These are phyloP conservation scores for Irpex rosettiformis DNA, from an alignment of 1,284 basidiomycete genomes.

Conservation along the genomic window DNA sequence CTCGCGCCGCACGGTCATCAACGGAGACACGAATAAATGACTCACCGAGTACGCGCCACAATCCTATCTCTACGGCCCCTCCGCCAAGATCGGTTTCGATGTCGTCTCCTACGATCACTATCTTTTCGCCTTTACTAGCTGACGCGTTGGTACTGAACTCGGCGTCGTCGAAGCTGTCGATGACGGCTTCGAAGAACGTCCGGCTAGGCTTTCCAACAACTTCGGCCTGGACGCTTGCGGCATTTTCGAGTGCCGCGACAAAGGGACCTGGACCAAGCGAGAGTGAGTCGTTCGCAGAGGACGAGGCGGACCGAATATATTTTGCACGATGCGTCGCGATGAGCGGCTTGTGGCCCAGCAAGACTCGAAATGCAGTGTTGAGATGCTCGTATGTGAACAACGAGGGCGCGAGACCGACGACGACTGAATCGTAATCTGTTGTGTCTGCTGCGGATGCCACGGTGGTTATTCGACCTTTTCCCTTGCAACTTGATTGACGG, in stretches of 20 bases:
- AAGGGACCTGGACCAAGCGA: slow-evolving; percentile 72
- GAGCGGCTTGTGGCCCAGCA: slow-evolving; percentile 38
- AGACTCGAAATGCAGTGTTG: slow-evolving; percentile 65
- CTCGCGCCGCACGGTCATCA: neutral
- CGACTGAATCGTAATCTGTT: slow-evolving; percentile 52
- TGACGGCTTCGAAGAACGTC: slow-evolving; percentile 57
- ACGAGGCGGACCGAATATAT: slow-evolving; percentile 36
- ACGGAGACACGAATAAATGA: slow-evolving; percentile 10
- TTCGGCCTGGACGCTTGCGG: slow-evolving; percentile 44
- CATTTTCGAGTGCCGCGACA: slow-evolving; percentile 58
- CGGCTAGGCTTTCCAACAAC: slow-evolving; percentile 65
- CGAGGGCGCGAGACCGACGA: slow-evolving; percentile 61
- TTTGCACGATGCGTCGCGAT: slow-evolving; percentile 58
- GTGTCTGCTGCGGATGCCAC: neutral
- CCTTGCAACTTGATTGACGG: neutral
- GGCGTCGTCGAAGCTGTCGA: slow-evolving; percentile 41
- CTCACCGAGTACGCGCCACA: slow-evolving; percentile 64
- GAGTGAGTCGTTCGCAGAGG: slow-evolving; percentile 38
- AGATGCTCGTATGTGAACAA: slow-evolving; percentile 53
- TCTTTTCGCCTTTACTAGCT: slow-evolving; percentile 26
- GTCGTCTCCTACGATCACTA: slow-evolving; percentile 70
- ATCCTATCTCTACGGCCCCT: slow-evolving; percentile 55
- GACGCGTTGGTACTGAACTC: neutral
- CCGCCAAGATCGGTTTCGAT: slow-evolving; percentile 60
- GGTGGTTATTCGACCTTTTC: neutral